phyloP scores from a whole-genome alignment of 768 basidiomycete species.

The Psilocybe cyanescens region DNA sequence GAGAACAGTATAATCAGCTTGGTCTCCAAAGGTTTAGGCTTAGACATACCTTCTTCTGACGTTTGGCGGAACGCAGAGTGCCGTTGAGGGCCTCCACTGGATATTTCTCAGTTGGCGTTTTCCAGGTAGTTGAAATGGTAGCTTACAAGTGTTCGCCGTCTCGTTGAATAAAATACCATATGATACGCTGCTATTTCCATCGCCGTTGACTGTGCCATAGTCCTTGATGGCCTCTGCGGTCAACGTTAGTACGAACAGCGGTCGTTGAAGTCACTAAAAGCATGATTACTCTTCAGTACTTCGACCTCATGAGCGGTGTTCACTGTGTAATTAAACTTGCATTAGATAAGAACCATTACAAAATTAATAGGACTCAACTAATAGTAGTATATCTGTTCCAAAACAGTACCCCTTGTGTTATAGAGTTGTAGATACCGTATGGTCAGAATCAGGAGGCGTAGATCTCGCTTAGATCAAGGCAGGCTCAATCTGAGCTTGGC shows the following conservation, averaged over 20 bases:
- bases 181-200: conserved; percentile 39
- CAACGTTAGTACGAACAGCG: neutral
- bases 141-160: conserved; percentile 48
- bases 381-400: neutral
- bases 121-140: neutral
- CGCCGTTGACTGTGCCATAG: conserved; percentile 38
- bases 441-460: neutral
- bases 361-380: neutral
- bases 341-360: neutral
- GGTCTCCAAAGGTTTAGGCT: neutral
- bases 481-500: neutral
- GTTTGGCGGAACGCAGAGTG: conserved; percentile 47
- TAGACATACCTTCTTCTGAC: conserved; percentile 44
- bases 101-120: neutral
- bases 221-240: conserved; percentile 46
- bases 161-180: conserved; percentile 52
- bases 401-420: too few species aligned
- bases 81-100: conserved; percentile 55
- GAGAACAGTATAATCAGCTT: neutral
- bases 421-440: neutral
- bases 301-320: conserved; percentile 40
- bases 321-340: conserved; percentile 4
- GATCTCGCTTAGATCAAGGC: neutral
- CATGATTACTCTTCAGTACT: conserved; percentile 34
- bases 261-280: neutral